A percentile compares a stretch with the other conserved stretches of the same genome.
phyloP scores from a whole-genome alignment of 2,329 filamentous ascomycete species.

The Beauveria brongniartii region DNA sequence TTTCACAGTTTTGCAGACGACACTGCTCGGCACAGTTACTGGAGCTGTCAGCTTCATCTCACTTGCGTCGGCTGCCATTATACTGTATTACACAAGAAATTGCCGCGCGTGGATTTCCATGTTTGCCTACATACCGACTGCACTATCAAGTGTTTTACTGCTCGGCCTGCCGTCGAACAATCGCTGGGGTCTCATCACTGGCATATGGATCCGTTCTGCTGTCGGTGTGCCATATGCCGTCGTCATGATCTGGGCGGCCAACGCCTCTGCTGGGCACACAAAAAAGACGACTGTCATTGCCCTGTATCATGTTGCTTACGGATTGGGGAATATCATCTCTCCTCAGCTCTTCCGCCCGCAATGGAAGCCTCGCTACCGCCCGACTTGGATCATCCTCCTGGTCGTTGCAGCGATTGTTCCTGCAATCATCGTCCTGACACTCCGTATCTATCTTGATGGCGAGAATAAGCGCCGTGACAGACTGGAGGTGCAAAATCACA shows the following conservation, averaged over 20 bases:
- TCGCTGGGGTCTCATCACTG: constrained; percentile 14
- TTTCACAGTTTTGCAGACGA: constrained; percentile 29
- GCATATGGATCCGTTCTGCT: constrained; percentile 13
- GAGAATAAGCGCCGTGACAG: constrained; percentile 13
- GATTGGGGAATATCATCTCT: constrained; percentile 27
- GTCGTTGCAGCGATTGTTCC: constrained; percentile 13
- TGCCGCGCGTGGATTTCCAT: constrained; percentile 14
- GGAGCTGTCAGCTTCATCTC: constrained; percentile 11
- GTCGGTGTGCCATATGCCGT: constrained; percentile 16
- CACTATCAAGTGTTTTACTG: constrained; percentile 12
- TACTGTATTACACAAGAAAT: constrained; percentile 7
- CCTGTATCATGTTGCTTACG: constrained; percentile 28
- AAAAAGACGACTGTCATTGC: constrained; percentile 34
- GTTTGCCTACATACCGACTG: constrained; percentile 12
- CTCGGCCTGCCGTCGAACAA: constrained; percentile 12
- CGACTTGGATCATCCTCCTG: constrained; percentile 17
- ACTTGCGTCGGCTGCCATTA: constrained; percentile 6
- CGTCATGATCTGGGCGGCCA: constrained; percentile 16
- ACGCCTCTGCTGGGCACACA: constrained; percentile 26
- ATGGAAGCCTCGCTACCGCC: constrained; percentile 15
- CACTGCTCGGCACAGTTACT: constrained; percentile 16
- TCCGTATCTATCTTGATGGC: constrained; percentile 9
- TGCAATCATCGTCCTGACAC: constrained; percentile 8
- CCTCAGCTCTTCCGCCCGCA: constrained; percentile 24
- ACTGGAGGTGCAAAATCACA: neutral